Evolutionary conservation across 2,329 filamentous ascomycete genomes (phyloP), one percentile per base, ranked within the genome.

Genomic region (Pseudogymnoascus sp.): DNA sequence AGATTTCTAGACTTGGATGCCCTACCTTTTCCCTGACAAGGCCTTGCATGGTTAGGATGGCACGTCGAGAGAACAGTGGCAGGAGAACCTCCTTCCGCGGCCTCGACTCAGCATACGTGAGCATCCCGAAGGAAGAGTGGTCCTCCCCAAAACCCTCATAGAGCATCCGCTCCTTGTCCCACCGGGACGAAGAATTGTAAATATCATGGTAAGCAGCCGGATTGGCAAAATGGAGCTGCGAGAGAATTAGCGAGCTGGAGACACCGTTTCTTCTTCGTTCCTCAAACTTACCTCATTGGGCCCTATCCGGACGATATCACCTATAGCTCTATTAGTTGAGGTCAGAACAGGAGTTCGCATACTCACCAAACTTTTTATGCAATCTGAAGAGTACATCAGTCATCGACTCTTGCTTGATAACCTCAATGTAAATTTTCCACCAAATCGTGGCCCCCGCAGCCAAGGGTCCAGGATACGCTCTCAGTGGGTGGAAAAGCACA

Each of bases 161-260:
- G 2, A 78, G 67, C 0, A 59, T 63, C 1, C 66, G 65, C 40
- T 78, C 75, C 61, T 78, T 78, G 64, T 77, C 72, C 75, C 75
- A 77, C 13, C 71, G 70, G 38, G 75, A 74, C 59, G 70, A 71
- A 61, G 70, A 70, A 65, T 73, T 75, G 68, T 78, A 77, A 38
- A 78, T 77, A 50, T 75, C 75, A 62, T 75, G 69, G 65, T 77
- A 78, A 19, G 73, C 74, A 13, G 72, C 50, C 2, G 76, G 76
- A 10, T 72, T 70, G 15, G 71, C 71, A 68, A 78, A 77, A 65
- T 78, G 75, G 15, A 78, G 72, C 73, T 77, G 37, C n/a, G 21
- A 7, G 21, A 3, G 9, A 21, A 33, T 60, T 44, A 60, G 59
- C 17, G 33, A 38, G 9, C 33, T 29, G 11, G 4, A 42, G 23